Base-by-base conservation (phyloP, 2,329 filamentous ascomycete genomes). In the Pestalotiopsis fici region DNA sequence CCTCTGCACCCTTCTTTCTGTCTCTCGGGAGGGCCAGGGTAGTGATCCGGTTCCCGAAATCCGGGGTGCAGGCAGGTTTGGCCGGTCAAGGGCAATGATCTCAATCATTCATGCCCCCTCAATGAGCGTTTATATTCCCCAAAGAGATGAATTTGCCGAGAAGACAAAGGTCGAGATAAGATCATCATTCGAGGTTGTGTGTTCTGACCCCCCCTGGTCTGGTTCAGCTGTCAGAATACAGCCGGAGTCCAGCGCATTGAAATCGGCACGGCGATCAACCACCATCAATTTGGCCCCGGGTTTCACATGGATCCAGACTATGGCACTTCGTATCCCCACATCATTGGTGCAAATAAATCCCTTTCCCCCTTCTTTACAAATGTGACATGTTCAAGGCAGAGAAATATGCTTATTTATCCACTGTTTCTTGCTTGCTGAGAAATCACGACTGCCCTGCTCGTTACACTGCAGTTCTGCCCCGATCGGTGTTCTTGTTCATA, bases 221-320 rank as follows among this genome's bases (percentile, higher is more conserved):
- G 11, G 13, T 18, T 15, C 55, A 15, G 6, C 57, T 23, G 55
- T 57, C 23, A n/a, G 27, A 9, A 57, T 25, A 62, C 25, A 62
- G 59, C 59, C 37, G 35, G 27, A n/a, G 15, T 15, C 35, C 35
- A 50, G 21, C 12, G 57, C 57, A 60, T 60, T 62, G 59, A 50
- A 47, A 15, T 28, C 31, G 31, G 59, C 11, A 25, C 37, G 59
- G 37, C 59, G 59, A 62, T 62, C 59, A 62, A 62, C 59, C 59
- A 62, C 35, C 23, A 23, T 25, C n/a, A 23, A 37, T 15, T n/a
- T 31, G n/a, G 37, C 57, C 18, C 59, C 31, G 12, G 12, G 59
- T 62, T 62, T 62, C 59, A 62, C 23, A 62, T 23, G 35, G 35
- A 28, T 37, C 23, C 35, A 27, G 13, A 47, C 7, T 47, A 23